Evolutionary conservation across 2,329 filamentous ascomycete species (phyloP), one percentile per base, ranked within the genome.

Genomic region (Alternaria solani): DNA sequence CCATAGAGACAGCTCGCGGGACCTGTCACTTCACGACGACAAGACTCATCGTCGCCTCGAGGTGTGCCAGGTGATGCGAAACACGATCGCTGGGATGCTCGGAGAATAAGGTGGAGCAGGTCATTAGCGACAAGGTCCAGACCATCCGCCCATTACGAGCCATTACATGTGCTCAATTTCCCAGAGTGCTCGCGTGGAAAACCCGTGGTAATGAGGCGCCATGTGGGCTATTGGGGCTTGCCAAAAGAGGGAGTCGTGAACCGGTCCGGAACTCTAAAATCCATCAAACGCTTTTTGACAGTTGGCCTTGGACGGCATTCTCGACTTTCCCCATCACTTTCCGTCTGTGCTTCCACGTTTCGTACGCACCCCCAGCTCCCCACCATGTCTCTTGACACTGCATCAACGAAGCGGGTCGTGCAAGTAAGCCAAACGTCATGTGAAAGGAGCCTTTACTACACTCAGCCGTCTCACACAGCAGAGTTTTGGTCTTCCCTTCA

Each of bases 291-390:
- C 14, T 38, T 41, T 41, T 41, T 28, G 30, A 49, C 30, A 36
- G 8, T n/a, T n/a, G 14, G 16, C 14, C 30, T 38, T 25, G 46
- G n/a, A 49, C 14, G 18, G 32, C 34, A 18, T 36, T 49, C 20
- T 26, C 12, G 20, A 23, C 3, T 18, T 23, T 46, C 34, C 49
- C 26, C 34, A 18, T 36, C 32, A 48, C 28, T 16, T n/a, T 36
- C 14, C n/a, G 55, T 58, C 55, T 54, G 55, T 58, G 55, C 55
- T 32, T 23, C 55, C 49, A 46, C 49, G 55, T 58, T 58, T 58
- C 49, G 55, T 46, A 41, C 30, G 49, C 51, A 55, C 47, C 54
- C 54, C 49, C 49, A 58, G 42, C 49, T 51, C 55, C 32, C 55
- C 55, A 54, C 55, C n/a, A 34, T 41, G 12, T 56, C 11, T 58